Base-by-base conservation (phyloP, 768 basidiomycete genomes). In the Trametes coccinea region DNA sequence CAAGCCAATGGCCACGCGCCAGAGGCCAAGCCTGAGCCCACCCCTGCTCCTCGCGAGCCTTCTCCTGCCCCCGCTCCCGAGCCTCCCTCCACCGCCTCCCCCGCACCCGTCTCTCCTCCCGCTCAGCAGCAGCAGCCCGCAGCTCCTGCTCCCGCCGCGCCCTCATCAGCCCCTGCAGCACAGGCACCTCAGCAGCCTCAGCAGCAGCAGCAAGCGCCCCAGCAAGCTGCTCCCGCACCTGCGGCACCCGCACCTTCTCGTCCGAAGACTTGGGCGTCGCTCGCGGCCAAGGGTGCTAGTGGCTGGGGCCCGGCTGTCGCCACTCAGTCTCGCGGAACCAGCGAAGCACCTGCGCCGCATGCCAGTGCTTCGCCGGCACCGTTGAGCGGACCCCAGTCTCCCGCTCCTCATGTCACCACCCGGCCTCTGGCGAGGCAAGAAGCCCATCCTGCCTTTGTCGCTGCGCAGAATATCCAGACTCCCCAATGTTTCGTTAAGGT, bases 401-500 rank as follows among this genome's bases (percentile, higher is more conserved):
- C 72, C 47, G 70, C 73, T 11, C 76, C 78, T 39, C 74, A 75
- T 46, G 57, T 65, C 71, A 75, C 62, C 62, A 72, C 50, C 70
- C 79, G 69, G 65, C 78, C 77, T 72, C 31, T 67, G 66, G 52
- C 64, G 6, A 72, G 77, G 30, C 76, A 78, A 49, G 78, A 80
- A 8, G 68, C 73, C 6, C 80, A 84, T 64, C 82, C 87, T 7
- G 74, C 76, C 8, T 68, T 78, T 57, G 71, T 80, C 45, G 86
- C 89, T 59, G 90, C 89, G 13, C 75, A 81, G 55, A 79, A 75
- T 62, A 78, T 95, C 56, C 81, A 82, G 27, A 92, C 86, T 10
- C 73, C 91, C 2, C 88, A 90, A 61, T 94, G 93, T 75, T 99
- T 98, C 76, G 88, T 98, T 80, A 98, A 97, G 86, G 90, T 90